Evolutionary conservation across 805 yeast species (phyloP), one percentile per base, ranked within the genome.

Genomic region (Sungouiella blattae): DNA sequence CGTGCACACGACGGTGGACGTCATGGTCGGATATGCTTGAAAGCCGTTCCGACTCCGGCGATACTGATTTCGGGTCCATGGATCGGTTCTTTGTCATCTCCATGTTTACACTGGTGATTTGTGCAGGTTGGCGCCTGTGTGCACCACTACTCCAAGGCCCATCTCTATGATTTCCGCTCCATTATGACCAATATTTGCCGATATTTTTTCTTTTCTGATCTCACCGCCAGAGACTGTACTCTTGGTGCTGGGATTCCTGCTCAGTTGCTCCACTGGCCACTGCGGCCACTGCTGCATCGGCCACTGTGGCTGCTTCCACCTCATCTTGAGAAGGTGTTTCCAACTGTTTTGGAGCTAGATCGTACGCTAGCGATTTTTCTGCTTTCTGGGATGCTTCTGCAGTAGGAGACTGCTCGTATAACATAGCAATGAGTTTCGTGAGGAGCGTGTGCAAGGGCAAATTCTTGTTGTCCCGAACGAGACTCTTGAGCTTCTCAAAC

Each of bases 401-500:
- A n/a, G n/a, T n/a, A n/a, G n/a, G n/a, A n/a, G n/a, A n/a, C 22
- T n/a, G 30, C 21, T 11, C 35, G 41, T 45, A 43, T 11, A 43
- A 20, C 8, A 35, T 12, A 25, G 40, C 37, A 18, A 43, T 37
- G 30, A 47, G 46, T 34, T 43, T 43, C 22, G 46, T 17, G 18
- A 47, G 36, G 21, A 34, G 23, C 18, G 36, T 14, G 14, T 46
- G 49, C 6, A 47, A 35, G 4, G 48, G 39, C 5, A 43, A 30
- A 20, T 28, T 37, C 34, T 41, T 41, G 34, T 71, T 33, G 36
- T 77, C 82, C 35, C 75, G 68, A 9, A 80, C 60, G 4, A 71
- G 60, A 6, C 69, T 46, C 47, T 74, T 72, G 75, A 82, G 68
- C 41, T 71, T 73, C 37, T 78, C 85, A 50, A 78, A 83, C 28